Evolutionary conservation across 129 eudicot species (phyloP).

Genomic region (Solidago caesia): DNA sequence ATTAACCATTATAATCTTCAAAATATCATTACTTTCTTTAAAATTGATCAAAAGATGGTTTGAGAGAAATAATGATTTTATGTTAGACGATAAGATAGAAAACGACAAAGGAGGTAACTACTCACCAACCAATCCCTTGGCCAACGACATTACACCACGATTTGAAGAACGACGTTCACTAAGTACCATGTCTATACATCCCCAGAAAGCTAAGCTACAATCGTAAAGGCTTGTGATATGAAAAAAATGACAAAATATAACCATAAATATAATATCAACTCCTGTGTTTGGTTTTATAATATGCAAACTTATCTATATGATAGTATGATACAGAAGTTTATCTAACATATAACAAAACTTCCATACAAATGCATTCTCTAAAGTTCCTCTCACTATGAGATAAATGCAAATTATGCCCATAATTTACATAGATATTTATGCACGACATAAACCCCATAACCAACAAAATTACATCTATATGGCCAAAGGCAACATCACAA

Average conservation of each 20-base stretch:
- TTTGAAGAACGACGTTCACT: too few relatives aligned
- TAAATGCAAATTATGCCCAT: not conserved
- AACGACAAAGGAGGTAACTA: too few relatives aligned
- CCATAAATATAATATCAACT: not conserved
- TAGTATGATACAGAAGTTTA: not conserved
- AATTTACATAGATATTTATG: not conserved
- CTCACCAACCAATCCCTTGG: too few relatives aligned
- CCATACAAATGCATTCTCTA: not conserved
- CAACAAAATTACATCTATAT: slow-evolving; percentile 15
- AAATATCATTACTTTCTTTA: not conserved
- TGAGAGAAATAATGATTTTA: not conserved
- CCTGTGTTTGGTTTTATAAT: not conserved
- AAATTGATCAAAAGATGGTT: not conserved
- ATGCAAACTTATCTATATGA: not conserved
- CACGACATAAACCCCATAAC: not conserved
- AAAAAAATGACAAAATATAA: too few relatives aligned
- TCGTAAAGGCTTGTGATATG: too few relatives aligned
- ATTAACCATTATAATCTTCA: not conserved
- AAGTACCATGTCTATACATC: not conserved
- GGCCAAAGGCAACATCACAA: slow-evolving; percentile 11
- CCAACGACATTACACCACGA: too few relatives aligned
- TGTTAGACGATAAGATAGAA: too few relatives aligned
- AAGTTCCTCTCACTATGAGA: not conserved
- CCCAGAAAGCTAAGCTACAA: not conserved
- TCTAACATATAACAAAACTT: not conserved